These are phyloP conservation scores for Notholithocarpus densiflorus DNA, from an alignment of 306 rosid species.

Conservation along the genomic window DNA sequence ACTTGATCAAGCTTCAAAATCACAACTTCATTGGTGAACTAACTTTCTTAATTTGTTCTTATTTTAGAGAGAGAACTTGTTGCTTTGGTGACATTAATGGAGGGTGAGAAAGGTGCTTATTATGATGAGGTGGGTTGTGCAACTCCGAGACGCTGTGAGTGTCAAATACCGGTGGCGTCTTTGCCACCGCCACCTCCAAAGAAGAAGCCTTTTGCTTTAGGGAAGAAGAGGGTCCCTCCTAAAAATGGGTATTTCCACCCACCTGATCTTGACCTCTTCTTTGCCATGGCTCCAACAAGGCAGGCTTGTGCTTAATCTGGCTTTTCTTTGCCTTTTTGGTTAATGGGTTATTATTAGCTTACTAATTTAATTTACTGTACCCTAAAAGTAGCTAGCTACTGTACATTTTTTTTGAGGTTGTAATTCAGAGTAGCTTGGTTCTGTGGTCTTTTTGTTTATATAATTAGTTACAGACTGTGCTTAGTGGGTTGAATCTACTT, in stretches of 20 bases:
- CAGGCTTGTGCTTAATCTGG: constrained; percentile 18
- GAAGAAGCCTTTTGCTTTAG: constrained; percentile 44
- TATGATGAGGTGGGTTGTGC: constrained; percentile 27
- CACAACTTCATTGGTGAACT: not conserved
- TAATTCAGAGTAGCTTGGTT: no score
- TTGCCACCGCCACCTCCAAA: constrained; percentile 61
- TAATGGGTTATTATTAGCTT: no score
- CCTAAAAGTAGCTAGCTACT: no score
- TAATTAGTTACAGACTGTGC: no score
- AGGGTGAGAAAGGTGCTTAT: not conserved
- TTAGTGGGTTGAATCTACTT: no score
- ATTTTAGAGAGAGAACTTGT: not conserved
- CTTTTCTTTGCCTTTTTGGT: not conserved
- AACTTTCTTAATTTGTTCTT: not conserved
- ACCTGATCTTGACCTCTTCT: constrained; percentile 49
- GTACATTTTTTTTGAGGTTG: no score
- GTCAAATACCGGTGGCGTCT: constrained; percentile 35
- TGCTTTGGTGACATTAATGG: not conserved
- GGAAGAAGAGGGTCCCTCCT: constrained; percentile 28
- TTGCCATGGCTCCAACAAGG: constrained; percentile 19
- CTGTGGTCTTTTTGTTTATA: no score
- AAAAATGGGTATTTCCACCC: constrained; percentile 54
- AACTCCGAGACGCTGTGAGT: constrained; percentile 58
- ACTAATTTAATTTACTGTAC: no score
- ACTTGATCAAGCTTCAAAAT: not conserved